These are phyloP conservation scores for Ganoderma sinense DNA, from an alignment of 1,284 basidiomycete genomes.

Conservation along the genomic window DNA sequence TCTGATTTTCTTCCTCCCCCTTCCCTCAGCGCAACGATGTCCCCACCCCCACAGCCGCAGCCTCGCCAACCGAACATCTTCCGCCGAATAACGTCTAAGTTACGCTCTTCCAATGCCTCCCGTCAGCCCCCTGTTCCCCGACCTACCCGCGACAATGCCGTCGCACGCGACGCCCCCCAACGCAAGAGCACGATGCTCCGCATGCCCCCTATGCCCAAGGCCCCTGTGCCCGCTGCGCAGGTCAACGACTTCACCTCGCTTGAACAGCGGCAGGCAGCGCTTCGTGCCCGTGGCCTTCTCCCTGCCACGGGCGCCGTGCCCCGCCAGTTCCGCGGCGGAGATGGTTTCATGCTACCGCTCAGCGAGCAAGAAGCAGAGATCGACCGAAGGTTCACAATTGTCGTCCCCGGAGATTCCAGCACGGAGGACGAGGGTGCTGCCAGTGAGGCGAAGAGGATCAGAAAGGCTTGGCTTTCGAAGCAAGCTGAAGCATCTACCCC, in stretches of 20 bases:
- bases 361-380: constrained; percentile 43
- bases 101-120: constrained; percentile 22
- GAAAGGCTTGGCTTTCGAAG: constrained; percentile 40
- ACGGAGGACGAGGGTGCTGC: constrained; percentile 19
- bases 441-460: constrained; percentile 40
- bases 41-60: constrained; percentile 9
- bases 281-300: constrained; percentile 40
- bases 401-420: constrained; percentile 25
- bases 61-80: constrained; percentile 23
- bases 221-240: constrained; percentile 27
- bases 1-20: constrained; percentile 7
- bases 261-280: constrained; percentile 40
- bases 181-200: constrained; percentile 25
- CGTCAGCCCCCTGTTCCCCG: neutral
- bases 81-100: constrained; percentile 29
- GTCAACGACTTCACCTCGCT: constrained; percentile 36
- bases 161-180: neutral
- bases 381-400: constrained; percentile 36
- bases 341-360: constrained; percentile 35
- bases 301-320: constrained; percentile 25
- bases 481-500: constrained; percentile 17
- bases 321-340: constrained; percentile 25
- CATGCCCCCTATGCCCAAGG: constrained; percentile 31
- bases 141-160: neutral
- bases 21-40: constrained; percentile 18